phyloP scores from a whole-genome alignment of 192 early-diverging fungal genomes.

The Rhizophagus prolifer region DNA sequence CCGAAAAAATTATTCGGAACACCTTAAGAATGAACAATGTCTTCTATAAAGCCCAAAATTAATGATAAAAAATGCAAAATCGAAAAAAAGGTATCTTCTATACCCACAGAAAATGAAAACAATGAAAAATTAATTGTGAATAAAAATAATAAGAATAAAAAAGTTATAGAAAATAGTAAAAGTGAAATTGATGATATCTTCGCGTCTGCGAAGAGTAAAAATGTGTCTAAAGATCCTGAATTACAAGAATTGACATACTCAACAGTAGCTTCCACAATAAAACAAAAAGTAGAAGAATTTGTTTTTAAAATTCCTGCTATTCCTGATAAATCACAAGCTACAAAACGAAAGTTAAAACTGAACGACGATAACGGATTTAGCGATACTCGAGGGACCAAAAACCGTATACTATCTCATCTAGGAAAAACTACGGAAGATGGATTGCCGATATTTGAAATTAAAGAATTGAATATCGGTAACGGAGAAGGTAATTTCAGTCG shows the following conservation, averaged over 20 bases:
- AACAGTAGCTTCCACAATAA: neutral
- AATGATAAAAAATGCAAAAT: neutral
- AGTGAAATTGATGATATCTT: neutral
- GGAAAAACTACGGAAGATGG: constrained; percentile 40
- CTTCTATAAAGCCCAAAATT: neutral
- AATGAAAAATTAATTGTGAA: neutral
- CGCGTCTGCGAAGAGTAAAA: neutral
- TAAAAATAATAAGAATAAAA: neutral
- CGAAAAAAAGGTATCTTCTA: neutral
- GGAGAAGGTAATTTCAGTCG: constrained; percentile 22
- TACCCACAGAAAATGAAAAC: neutral
- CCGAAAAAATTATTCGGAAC: no score
- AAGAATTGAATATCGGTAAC: constrained; percentile 35
- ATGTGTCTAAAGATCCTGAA: neutral
- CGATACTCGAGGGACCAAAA: constrained; percentile 39
- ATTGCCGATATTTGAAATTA: constrained; percentile 35
- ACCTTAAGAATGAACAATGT: neutral
- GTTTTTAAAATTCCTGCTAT: constrained; percentile 4
- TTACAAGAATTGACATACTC: neutral
- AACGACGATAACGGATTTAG: constrained; percentile 36
- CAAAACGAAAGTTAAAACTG: constrained; percentile 7
- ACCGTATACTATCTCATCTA: constrained; percentile 25
- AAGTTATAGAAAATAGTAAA: neutral
- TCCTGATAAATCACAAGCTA: neutral
- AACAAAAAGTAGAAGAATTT: neutral